phyloP scores from a whole-genome alignment of 2,329 filamentous ascomycete species.

The Cladosporium sp. region DNA sequence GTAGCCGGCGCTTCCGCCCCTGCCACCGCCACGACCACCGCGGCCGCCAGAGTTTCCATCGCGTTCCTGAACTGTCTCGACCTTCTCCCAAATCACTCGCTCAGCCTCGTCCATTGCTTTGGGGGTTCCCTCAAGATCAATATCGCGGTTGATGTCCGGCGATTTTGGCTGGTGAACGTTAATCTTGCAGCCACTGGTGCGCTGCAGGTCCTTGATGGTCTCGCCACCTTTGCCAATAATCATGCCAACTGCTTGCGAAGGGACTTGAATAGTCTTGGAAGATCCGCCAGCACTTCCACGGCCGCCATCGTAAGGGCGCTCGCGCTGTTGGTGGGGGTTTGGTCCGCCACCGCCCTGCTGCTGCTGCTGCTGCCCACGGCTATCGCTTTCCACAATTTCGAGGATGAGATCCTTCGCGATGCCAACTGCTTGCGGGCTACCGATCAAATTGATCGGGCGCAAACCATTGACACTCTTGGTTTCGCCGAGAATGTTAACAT shows the following conservation, averaged over 20 bases:
- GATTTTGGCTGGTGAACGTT: slow-evolving; percentile 82
- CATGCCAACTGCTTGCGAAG: slow-evolving; percentile 91
- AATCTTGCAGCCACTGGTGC: slow-evolving; percentile 84
- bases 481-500: slow-evolving; percentile 92
- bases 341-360: slow-evolving; percentile 39
- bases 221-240: slow-evolving; percentile 93
- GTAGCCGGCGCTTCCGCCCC: slow-evolving; percentile 8
- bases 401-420: slow-evolving; percentile 83
- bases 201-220: slow-evolving; percentile 92
- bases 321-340: slow-evolving; percentile 20
- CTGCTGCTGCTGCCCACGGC: slow-evolving; percentile 45
- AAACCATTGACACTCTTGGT: slow-evolving; percentile 89
- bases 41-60: slow-evolving; percentile 33
- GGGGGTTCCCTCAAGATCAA: slow-evolving; percentile 73
- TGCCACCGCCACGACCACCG: slow-evolving; percentile 31
- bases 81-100: slow-evolving; percentile 83
- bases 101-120: slow-evolving; percentile 79
- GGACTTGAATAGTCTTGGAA: slow-evolving; percentile 79
- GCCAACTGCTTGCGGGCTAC: slow-evolving; percentile 67
- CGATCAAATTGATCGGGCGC: slow-evolving; percentile 86
- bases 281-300: slow-evolving; percentile 47
- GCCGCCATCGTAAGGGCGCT: slow-evolving; percentile 36
- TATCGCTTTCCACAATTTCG: slow-evolving; percentile 92
- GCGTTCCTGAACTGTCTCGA: slow-evolving; percentile 71
- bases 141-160: slow-evolving; percentile 78